Evolutionary conservation across 352 stramenopile genomes (phyloP).

Genomic region (Phytophthora meadii): DNA sequence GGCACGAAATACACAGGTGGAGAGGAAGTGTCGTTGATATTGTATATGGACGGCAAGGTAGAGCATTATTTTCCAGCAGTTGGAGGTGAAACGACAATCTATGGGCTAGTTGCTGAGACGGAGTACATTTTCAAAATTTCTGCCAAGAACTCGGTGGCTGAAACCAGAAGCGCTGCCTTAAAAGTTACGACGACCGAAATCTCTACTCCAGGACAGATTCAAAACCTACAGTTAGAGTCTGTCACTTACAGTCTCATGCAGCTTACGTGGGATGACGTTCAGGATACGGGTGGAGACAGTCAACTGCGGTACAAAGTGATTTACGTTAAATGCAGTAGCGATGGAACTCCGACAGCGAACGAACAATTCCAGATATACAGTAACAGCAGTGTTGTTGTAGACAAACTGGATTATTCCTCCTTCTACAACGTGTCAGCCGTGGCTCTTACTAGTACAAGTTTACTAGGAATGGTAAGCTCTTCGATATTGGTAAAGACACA

Average conservation of each 20-base stretch:
- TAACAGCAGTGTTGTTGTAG: conserved; percentile 24
- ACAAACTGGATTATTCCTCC: conserved; percentile 39
- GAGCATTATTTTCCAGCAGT: conserved; percentile 32
- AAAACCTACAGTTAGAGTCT: conserved; percentile 27
- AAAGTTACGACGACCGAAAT: conserved; percentile 42
- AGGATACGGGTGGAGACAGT: conserved; percentile 54
- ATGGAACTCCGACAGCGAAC: conserved; percentile 9
- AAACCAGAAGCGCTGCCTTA: conserved; percentile 32
- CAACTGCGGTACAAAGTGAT: conserved; percentile 52
- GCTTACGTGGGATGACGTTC: conserved; percentile 46
- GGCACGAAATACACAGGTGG: conserved; percentile 49
- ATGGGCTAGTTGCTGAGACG: conserved; percentile 39
- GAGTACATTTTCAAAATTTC: conserved; percentile 50
- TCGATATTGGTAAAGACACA: conserved; percentile 43
- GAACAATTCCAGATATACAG: conserved; percentile 9
- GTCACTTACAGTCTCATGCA: conserved; percentile 45
- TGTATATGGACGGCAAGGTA: conserved; percentile 34
- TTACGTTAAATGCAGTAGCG: conserved; percentile 43
- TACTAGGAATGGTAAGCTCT: conserved; percentile 35
- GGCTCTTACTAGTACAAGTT: conserved; percentile 42
- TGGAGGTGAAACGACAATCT: conserved; percentile 36
- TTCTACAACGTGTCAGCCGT: conserved; percentile 44
- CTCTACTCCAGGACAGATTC: conserved; percentile 43
- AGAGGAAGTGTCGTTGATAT: conserved; percentile 36
- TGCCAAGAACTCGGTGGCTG: conserved; percentile 44